phyloP scores from a whole-genome alignment of 495 filamentous ascomycete species.

The Annulohypoxylon stygium region DNA sequence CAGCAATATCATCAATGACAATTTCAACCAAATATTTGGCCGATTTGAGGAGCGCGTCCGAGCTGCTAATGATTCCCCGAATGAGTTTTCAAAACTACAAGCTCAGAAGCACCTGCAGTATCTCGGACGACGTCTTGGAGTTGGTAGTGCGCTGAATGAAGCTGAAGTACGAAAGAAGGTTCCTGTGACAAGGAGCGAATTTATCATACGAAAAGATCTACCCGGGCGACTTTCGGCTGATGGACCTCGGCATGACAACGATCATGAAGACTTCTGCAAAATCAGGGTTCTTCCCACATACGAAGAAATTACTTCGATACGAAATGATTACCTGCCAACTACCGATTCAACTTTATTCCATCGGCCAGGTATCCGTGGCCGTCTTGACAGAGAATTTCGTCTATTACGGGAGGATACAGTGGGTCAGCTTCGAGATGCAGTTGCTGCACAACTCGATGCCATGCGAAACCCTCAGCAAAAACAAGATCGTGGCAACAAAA shows the following conservation, averaged over 20 bases:
- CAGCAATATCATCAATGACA: slow-evolving; percentile 50
- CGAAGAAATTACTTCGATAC: slow-evolving; percentile 67
- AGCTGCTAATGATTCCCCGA: slow-evolving; percentile 13
- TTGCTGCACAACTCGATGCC: slow-evolving; percentile 57
- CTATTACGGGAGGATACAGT: slow-evolving; percentile 75
- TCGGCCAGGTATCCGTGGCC: slow-evolving; percentile 66
- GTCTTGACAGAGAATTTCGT: slow-evolving; percentile 79
- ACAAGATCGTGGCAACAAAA: slow-evolving; percentile 26
- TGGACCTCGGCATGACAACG: slow-evolving; percentile 76
- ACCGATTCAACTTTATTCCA: slow-evolving; percentile 67
- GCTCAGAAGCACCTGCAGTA: slow-evolving; percentile 48
- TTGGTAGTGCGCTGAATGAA: slow-evolving; percentile 41
- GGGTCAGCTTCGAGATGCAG: slow-evolving; percentile 71
- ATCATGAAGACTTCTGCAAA: slow-evolving; percentile 68
- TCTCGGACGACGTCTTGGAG: slow-evolving; percentile 46
- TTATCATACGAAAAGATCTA: slow-evolving; percentile 59
- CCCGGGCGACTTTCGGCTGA: slow-evolving; percentile 66
- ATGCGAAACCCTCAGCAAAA: slow-evolving; percentile 31
- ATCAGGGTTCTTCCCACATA: slow-evolving; percentile 74
- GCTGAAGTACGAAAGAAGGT: slow-evolving; percentile 6
- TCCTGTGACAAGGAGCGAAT: slow-evolving; percentile 45
- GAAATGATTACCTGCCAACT: slow-evolving; percentile 71
- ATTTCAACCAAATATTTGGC: slow-evolving; percentile 36
- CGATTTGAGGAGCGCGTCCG: slow-evolving; percentile 22
- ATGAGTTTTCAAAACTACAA: slow-evolving; percentile 52